Evolutionary conservation across 2,329 filamentous ascomycete species (phyloP).

Genomic region (Thermothelomyces thermophilus): DNA sequence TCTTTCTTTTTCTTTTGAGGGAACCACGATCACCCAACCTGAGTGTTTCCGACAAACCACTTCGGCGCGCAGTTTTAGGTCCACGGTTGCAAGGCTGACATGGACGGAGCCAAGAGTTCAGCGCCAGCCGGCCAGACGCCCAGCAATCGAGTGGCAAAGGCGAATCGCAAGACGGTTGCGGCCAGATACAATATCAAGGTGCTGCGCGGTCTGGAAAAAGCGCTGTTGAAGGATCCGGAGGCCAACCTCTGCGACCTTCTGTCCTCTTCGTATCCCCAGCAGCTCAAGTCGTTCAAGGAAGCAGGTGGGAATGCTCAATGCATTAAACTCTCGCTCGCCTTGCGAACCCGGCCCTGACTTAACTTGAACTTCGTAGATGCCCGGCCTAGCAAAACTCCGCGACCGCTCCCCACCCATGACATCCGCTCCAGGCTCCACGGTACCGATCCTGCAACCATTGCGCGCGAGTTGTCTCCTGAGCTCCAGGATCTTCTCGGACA

Average conservation of each 20-base stretch:
- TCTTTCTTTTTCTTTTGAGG: not conserved
- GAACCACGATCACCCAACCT: not conserved
- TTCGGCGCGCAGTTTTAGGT: not conserved
- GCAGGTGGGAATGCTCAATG: not conserved
- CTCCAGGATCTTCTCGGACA: not conserved
- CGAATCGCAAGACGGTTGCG: not conserved
- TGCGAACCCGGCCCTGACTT: not conserved
- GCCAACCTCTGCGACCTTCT: not conserved
- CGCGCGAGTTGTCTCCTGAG: not conserved
- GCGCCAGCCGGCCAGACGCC: not conserved
- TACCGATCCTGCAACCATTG: not conserved
- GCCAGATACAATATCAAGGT: constrained; percentile 3
- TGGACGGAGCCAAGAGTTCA: not conserved
- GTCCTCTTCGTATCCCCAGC: not conserved
- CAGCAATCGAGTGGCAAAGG: constrained; percentile 1
- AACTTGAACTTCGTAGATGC: not conserved
- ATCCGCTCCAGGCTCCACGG: constrained; percentile 2
- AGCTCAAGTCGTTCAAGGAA: not conserved
- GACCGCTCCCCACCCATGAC: not conserved
- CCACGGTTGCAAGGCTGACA: not conserved
- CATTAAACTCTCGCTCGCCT: not conserved
- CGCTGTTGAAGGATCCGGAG: constrained; percentile 2
- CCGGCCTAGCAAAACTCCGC: not conserved
- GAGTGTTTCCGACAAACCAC: not conserved
- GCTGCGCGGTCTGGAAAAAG: not conserved